Evolutionary conservation across 768 basidiomycete genomes (phyloP), one percentile per base, ranked within the genome.

Genomic region (Lactarius hengduanensis): DNA sequence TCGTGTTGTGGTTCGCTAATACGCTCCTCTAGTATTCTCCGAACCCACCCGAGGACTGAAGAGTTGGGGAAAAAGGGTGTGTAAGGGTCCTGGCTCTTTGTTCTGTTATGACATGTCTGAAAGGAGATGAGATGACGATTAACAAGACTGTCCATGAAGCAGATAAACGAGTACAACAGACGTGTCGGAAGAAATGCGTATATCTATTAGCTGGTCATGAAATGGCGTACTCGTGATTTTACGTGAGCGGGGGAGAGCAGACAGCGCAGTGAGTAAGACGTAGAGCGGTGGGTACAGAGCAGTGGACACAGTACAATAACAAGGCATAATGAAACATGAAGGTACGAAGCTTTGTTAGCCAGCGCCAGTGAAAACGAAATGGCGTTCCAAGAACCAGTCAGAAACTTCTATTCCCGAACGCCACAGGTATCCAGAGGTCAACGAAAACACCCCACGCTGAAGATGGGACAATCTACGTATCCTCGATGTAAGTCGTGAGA

Each of bases 231-330:
- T 26, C 30, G 32, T n/a, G 13, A 20, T 7, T n/a, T 50, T 28
- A 10, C 26, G 55, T 54, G 41, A 62, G 57, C 43, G 18, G 3
- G 34, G 9, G 3, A 18, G 6, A 30, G 16, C 3, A 13, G 9
- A 18, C 34, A 62, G 57, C 7, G 22, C 57, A 36, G 57, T 36
- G 36, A 38, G 57, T 38, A 58, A n/a, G 57, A 58, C 54, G 38
- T 36, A 53, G 30, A 26, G 53, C 38, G 5, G 36, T 53, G 20
- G 62, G 15, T 54, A 47, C 16, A 57, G 15, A 54, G 53, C 6
- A 54, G 3, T 30, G 7, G 7, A 34, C 56, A 57, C 30, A 55
- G 16, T 59, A 55, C 40, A 59, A 32, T 53, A 54, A 66, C 30
- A 57, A 22, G 10, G 34, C 30, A 66, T 57, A 32, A 38, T 11